phyloP scores from a whole-genome alignment of 2,329 filamentous ascomycete species.

The Cladosporium phlei region DNA sequence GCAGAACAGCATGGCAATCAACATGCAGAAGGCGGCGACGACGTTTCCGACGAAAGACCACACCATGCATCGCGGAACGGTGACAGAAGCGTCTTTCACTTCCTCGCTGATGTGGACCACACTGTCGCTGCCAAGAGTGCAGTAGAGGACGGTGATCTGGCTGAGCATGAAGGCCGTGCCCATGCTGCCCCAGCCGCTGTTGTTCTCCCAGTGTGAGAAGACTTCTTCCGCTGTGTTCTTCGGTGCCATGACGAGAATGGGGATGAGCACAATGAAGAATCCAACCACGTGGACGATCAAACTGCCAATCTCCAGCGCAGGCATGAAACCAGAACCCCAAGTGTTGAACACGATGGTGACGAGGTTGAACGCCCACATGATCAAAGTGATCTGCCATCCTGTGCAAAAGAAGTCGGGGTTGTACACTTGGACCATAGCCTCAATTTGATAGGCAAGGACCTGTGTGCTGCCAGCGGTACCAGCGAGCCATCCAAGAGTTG shows the following conservation, averaged over 20 bases:
- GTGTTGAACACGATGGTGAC: slow-evolving; percentile 30
- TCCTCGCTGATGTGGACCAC: slow-evolving; percentile 25
- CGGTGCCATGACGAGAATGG: slow-evolving; percentile 26
- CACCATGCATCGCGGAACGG: slow-evolving; percentile 29
- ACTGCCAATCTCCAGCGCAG: slow-evolving; percentile 35
- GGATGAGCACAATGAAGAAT: slow-evolving; percentile 30
- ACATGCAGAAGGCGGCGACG: slow-evolving; percentile 20
- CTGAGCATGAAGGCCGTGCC: slow-evolving; percentile 26
- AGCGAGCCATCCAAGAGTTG: slow-evolving; percentile 35
- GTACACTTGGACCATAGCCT: slow-evolving; percentile 34
- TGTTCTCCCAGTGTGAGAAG: slow-evolving; percentile 25
- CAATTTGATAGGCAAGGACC: slow-evolving; percentile 34
- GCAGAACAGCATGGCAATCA: slow-evolving; percentile 29
- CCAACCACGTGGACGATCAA: slow-evolving; percentile 27
- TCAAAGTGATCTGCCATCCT: slow-evolving; percentile 27
- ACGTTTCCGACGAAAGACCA: slow-evolving; percentile 27
- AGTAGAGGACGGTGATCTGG: slow-evolving; percentile 23
- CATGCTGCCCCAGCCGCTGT: slow-evolving; percentile 26
- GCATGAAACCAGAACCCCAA: slow-evolving; percentile 31
- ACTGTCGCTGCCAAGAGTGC: slow-evolving; percentile 16
- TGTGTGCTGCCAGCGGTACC: slow-evolving; percentile 32
- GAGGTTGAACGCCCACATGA: slow-evolving; percentile 34
- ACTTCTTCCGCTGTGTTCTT: slow-evolving; percentile 31
- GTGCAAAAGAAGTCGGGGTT: slow-evolving; percentile 26
- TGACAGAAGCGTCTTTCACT: slow-evolving; percentile 25